phyloP scores from a whole-genome alignment of 148 eudicot species.

The Diospyros lotus region DNA sequence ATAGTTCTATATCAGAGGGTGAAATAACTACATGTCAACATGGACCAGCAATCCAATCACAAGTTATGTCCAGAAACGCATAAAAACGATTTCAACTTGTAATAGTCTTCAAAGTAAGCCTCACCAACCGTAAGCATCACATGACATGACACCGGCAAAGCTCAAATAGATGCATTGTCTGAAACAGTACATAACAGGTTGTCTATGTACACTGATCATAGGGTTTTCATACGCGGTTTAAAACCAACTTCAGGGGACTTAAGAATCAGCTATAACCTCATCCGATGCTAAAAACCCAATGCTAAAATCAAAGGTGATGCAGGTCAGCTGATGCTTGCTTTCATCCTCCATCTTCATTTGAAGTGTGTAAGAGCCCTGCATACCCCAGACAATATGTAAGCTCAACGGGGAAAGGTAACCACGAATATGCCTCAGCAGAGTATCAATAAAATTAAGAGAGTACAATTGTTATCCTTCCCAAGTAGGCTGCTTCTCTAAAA shows the following conservation, averaged over 20 bases:
- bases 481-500: too few species aligned
- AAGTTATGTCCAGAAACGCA: not conserved
- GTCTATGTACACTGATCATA: not conserved
- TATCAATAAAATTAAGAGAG: not conserved
- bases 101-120: too few species aligned
- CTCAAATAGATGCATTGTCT: not conserved
- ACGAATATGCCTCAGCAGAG: not conserved
- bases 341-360: slow-evolving; percentile 59
- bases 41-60: not conserved
- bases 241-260: slow-evolving; percentile 4
- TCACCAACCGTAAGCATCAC: not conserved
- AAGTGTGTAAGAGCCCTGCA: slow-evolving; percentile 72
- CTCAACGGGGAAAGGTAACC: not conserved
- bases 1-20: too few species aligned
- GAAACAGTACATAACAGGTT: not conserved
- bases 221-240: not conserved
- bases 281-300: slow-evolving; percentile 37
- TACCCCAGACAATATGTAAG: slow-evolving; percentile 6
- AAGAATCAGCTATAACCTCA: slow-evolving; percentile 29
- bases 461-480: not conserved
- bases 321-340: slow-evolving; percentile 51
- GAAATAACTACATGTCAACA: not conserved
- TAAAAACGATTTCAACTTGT: not conserved
- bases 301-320: slow-evolving; percentile 69
- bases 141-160: not conserved